phyloP scores from a whole-genome alignment of 352 stramenopile genomes.

The Globisporangium solare region DNA sequence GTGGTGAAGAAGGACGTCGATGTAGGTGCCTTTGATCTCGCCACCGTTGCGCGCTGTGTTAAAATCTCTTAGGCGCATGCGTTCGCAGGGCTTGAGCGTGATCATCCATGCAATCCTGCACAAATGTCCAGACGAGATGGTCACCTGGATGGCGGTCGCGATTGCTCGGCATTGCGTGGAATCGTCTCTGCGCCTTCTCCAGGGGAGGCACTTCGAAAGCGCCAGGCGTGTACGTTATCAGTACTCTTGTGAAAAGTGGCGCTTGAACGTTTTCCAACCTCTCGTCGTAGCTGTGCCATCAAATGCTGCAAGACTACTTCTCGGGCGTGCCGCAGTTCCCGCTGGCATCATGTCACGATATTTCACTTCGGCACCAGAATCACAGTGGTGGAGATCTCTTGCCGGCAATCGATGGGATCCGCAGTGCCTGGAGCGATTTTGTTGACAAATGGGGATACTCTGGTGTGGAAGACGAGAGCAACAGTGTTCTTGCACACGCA shows the following conservation, averaged over 20 bases:
- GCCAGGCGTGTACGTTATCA: conserved; percentile 40
- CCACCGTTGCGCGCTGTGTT: background rate
- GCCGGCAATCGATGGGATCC: conserved; percentile 18
- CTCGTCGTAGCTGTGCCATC: conserved; percentile 36
- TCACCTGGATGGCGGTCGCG: conserved; percentile 54
- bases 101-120: conserved; percentile 38
- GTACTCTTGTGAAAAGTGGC: too few species aligned
- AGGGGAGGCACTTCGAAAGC: conserved; percentile 42
- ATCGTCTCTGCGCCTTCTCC: conserved; percentile 22
- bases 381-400: conserved; percentile 8
- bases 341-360: conserved; percentile 27
- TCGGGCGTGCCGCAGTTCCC: conserved; percentile 62
- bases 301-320: conserved; percentile 45
- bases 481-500: background rate
- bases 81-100: conserved; percentile 27
- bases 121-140: conserved; percentile 38
- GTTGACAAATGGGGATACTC: conserved; percentile 65
- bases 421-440: conserved; percentile 39
- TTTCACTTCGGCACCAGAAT: conserved; percentile 8
- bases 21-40: conserved; percentile 11
- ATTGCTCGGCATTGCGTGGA: conserved; percentile 23
- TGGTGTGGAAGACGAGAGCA: conserved; percentile 15
- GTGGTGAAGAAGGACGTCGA: conserved; percentile 43
- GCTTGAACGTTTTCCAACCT: background rate
- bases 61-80: too few species aligned